A percentile compares a stretch with the other conserved stretches of the same genome.
phyloP scores from a whole-genome alignment of 169 alveolate species.

The Plasmodium gallinaceum region DNA sequence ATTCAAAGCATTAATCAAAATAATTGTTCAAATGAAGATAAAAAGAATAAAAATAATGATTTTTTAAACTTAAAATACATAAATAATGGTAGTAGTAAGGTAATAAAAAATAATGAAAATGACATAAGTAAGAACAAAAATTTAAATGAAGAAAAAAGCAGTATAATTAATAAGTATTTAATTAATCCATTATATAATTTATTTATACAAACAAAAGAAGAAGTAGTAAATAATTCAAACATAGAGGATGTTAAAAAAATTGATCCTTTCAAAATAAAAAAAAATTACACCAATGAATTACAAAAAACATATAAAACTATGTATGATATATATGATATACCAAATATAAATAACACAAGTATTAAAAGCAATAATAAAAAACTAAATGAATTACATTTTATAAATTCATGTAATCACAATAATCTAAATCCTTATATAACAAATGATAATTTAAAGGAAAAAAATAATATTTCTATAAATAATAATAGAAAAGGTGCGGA shows the following conservation, averaged over 20 bases:
- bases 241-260: background rate
- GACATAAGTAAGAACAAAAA: background rate
- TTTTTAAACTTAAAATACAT: background rate
- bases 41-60: no score
- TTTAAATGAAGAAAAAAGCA: constrained; percentile 13
- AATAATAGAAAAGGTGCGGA: constrained; percentile 7
- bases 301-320: constrained; percentile 52
- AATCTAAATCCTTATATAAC: background rate
- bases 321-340: constrained; percentile 51
- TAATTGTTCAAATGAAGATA: no score
- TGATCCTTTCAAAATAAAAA: background rate
- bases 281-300: constrained; percentile 34
- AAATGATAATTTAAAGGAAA: background rate
- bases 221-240: constrained; percentile 5
- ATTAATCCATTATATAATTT: constrained; percentile 54
- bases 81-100: background rate
- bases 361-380: background rate
- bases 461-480: background rate
- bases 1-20: no score
- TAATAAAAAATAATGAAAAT: background rate
- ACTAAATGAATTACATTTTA: background rate
- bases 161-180: constrained; percentile 43
- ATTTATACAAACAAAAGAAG: constrained; percentile 34
- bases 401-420: background rate
- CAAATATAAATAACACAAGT: background rate